Base-by-base conservation (phyloP, 1,284 basidiomycete species). In the Fomitiporia mediterranea region DNA sequence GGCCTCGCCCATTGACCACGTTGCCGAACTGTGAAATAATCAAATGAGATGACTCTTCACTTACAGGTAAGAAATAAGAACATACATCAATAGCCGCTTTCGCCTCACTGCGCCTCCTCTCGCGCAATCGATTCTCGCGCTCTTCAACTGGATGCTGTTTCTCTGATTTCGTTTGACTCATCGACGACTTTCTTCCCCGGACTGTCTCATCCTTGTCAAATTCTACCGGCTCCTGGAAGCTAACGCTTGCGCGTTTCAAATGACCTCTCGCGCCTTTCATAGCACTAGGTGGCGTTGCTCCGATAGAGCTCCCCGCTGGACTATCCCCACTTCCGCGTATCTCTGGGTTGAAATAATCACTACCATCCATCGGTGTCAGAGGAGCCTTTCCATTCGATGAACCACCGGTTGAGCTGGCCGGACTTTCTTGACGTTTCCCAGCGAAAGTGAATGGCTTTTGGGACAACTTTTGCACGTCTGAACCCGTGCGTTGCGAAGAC, bases 61-160 rank as follows among this genome's bases (percentile, higher is more conserved):
- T 23, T 4, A 51, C 30, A 57, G 32, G 51, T 55, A 57, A 37
- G 55, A 8, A 48, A 59, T 52, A 51, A 54, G 61, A 53, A 72
- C 78, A 35, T 55, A 91, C 88, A 81, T 91, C 86, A 64, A 90
- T 85, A 46, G 87, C 85, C 64, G 86, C 85, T 68, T 81, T 84
- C 21, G 89, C 86, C 51, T 59, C 58, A 27, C 54, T 53, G 11
- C 58, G 74, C 65, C 89, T 76, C 62, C 89, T 74, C 65, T 89
- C 85, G 60, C 73, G 79, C 65, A 62, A 35, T 44, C 61, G 59
- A 38, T 53, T 59, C 49, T 68, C 67, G 15, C 59, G 59, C 13
- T 49, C 48, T 40, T 51, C 54, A n/a, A 51, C 32, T 5, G 48
- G 25, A 6, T 6, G 23, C 13, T 59, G 40, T 11, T 55, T 37